Conservation (phyloP, 768 basidiomycete genomes). For the Tricholoma sp. region DNA sequence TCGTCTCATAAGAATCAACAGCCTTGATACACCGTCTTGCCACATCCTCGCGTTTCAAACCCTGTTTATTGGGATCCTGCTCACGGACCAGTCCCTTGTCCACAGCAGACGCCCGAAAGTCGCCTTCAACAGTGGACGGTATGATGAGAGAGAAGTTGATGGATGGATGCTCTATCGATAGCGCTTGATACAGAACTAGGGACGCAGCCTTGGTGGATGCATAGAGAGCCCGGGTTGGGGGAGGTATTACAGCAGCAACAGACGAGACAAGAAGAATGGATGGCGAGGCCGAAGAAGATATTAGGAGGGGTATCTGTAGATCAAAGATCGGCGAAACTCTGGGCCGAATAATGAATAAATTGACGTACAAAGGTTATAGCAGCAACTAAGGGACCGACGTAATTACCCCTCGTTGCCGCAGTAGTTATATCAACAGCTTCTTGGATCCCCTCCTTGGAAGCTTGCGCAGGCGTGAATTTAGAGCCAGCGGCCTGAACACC, state of each 20-base stretch:
- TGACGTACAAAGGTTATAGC: slow-evolving; percentile 65
- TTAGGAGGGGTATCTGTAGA: slow-evolving; percentile 69
- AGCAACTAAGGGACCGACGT: slow-evolving; percentile 61
- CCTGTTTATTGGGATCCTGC: slow-evolving; percentile 49
- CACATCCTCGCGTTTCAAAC: slow-evolving; percentile 55
- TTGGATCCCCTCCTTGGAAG: slow-evolving; percentile 52
- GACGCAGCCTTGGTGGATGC: slow-evolving; percentile 79
- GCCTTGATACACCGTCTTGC: slow-evolving; percentile 56
- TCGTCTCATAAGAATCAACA: slow-evolving; percentile 51
- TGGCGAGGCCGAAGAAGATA: slow-evolving; percentile 57
- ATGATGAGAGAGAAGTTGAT: slow-evolving; percentile 59
- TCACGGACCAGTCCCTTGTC: slow-evolving; percentile 47
- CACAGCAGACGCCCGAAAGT: slow-evolving; percentile 76
- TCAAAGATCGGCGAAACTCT: background rate
- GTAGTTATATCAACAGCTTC: slow-evolving; percentile 50
- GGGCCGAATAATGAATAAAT: background rate
- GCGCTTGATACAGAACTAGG: slow-evolving; percentile 68
- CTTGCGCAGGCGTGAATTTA: slow-evolving; percentile 29
- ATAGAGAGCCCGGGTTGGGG: slow-evolving; percentile 84
- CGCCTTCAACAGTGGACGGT: slow-evolving; percentile 69
- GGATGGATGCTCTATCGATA: slow-evolving; percentile 73
- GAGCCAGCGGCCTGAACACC: slow-evolving; percentile 38
- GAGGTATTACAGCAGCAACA: slow-evolving; percentile 72
- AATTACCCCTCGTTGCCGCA: slow-evolving; percentile 60
- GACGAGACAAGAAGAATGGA: slow-evolving; percentile 78